These are phyloP conservation scores for Pontederia paniculata DNA, from an alignment of 176 grass and related monocot genomes.

Conservation along the genomic window DNA sequence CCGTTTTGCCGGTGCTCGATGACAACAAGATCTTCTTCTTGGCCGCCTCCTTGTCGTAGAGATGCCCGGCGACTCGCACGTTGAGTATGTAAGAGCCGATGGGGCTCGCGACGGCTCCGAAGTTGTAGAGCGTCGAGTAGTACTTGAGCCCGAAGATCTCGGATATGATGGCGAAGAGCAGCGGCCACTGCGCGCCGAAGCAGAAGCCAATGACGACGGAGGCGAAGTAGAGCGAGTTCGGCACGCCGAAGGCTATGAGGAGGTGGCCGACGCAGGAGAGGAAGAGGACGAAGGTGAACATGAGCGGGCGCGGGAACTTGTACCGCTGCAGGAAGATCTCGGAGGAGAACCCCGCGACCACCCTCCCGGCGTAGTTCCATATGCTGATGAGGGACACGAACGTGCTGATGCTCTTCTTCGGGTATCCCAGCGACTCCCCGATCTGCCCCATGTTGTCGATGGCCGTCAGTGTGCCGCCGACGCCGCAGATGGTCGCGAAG, in stretches of 20 bases:
- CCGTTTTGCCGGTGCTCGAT: not conserved
- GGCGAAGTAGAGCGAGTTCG: constrained; percentile 24
- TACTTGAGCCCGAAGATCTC: constrained; percentile 43
- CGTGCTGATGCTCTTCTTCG: constrained; percentile 27
- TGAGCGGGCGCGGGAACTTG: constrained; percentile 21
- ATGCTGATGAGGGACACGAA: constrained; percentile 46
- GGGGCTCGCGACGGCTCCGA: constrained; percentile 19
- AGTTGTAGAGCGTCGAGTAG: constrained; percentile 40
- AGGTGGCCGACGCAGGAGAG: constrained; percentile 21
- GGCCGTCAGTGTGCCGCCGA: constrained; percentile 43
- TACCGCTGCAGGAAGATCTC: constrained; percentile 9
- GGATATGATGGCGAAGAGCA: constrained; percentile 30
- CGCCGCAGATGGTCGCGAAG: constrained; percentile 27
- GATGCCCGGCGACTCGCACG: constrained; percentile 29
- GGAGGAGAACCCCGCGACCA: constrained; percentile 26
- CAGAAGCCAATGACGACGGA: constrained; percentile 29
- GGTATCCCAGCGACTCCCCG: constrained; percentile 44
- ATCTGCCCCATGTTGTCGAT: constrained; percentile 67
- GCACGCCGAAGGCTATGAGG: constrained; percentile 28
- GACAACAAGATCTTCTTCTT: constrained; percentile 5
- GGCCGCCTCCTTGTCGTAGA: constrained; percentile 35
- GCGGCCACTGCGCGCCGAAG: constrained; percentile 31
- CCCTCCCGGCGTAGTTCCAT: constrained; percentile 44
- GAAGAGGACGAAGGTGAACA: constrained; percentile 15
- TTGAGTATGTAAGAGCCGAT: constrained; percentile 37